A percentile compares a stretch with the other conserved stretches of the same genome.
phyloP scores from a whole-genome alignment of 768 basidiomycete genomes.

The Rubroboletus satanas region DNA sequence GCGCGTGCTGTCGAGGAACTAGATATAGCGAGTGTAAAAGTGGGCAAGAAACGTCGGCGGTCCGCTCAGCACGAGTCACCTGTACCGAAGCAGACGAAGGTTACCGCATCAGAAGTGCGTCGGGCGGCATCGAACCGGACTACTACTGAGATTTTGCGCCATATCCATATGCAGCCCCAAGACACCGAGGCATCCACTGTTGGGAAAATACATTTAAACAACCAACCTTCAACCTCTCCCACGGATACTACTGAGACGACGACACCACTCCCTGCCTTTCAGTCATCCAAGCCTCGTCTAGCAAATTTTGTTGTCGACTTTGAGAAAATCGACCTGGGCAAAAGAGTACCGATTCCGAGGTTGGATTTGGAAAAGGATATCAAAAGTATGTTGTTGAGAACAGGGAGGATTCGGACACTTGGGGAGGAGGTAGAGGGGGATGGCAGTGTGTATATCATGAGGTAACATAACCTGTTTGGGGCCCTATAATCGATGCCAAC shows the following conservation, averaged over 20 bases:
- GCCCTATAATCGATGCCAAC: not conserved
- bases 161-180: not conserved
- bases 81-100: constrained; percentile 14
- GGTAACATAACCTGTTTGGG: not conserved
- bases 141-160: not conserved
- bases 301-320: constrained; percentile 21
- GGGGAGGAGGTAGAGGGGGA: constrained; percentile 16
- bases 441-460: constrained; percentile 21
- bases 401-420: constrained; percentile 27
- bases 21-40: not conserved
- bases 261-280: not conserved
- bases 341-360: constrained; percentile 1
- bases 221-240: not conserved
- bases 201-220: not conserved
- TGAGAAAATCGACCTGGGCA: constrained; percentile 6
- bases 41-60: constrained; percentile 15
- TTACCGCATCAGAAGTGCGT: not conserved
- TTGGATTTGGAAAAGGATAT: constrained; percentile 11
- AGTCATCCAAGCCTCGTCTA: constrained; percentile 15
- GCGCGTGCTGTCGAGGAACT: constrained; percentile 4
- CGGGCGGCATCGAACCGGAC: not conserved
- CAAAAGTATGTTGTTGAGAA: constrained; percentile 18
- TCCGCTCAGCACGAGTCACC: constrained; percentile 8
- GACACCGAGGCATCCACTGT: not conserved
- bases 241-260: not conserved